These are phyloP conservation scores for Solanum aculeatissimum DNA, from an alignment of 305 asterid genomes.

Conservation along the genomic window DNA sequence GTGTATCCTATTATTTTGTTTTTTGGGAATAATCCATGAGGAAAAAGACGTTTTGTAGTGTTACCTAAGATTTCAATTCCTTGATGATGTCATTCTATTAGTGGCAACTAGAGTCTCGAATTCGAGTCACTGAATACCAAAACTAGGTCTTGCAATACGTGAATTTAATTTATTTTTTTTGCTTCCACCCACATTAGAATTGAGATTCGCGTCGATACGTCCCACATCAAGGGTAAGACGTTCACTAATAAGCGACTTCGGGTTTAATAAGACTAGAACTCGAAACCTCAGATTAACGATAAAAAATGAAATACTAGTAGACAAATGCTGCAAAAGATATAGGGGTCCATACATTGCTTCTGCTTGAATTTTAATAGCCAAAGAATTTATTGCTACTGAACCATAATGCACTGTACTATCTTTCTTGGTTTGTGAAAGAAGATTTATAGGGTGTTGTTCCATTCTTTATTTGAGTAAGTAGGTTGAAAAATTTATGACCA, in stretches of 20 bases:
- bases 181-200: background rate
- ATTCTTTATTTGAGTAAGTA: background rate
- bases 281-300: background rate
- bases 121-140: background rate
- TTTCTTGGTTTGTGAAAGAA: background rate
- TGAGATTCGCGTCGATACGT: background rate
- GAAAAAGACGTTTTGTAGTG: background rate
- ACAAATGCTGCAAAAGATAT: background rate
- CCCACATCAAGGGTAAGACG: background rate
- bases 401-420: background rate
- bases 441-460: background rate
- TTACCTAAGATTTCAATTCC: background rate
- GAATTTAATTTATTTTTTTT: background rate
- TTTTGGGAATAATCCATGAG: background rate
- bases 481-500: background rate
- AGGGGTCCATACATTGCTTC: background rate
- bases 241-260: background rate
- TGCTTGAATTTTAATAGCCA: background rate
- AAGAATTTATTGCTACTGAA: background rate
- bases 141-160: rapidly evolving
- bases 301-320: background rate
- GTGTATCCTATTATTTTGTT: background rate
- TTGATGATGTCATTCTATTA: background rate
- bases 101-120: background rate
- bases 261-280: too few species aligned